Conservation (phyloP, 2,329 filamentous ascomycete genomes). For the Fusarium piperis region DNA sequence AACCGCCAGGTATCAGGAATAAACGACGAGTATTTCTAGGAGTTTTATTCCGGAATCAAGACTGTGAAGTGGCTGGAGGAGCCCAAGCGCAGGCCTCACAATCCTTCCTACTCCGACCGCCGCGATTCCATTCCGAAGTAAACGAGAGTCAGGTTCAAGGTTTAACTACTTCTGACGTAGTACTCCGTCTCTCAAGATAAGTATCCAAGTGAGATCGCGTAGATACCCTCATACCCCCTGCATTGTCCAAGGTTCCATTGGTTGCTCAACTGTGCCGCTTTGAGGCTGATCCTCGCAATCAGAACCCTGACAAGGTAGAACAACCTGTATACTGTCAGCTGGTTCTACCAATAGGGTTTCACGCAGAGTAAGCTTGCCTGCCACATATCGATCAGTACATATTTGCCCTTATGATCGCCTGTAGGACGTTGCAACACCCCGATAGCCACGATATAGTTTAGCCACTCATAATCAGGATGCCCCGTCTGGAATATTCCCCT, state of each 20-base stretch:
- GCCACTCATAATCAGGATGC: conserved; percentile 49
- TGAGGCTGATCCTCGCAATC: conserved; percentile 2
- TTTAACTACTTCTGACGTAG: not conserved
- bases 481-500: conserved; percentile 49
- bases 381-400: conserved; percentile 42
- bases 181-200: not conserved
- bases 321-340: conserved; percentile 20
- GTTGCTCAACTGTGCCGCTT: not conserved
- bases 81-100: not conserved
- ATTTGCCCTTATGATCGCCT: conserved; percentile 24
- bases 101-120: not conserved
- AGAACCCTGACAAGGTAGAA: conserved; percentile 13
- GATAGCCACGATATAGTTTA: conserved; percentile 48
- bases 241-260: conserved; percentile 1
- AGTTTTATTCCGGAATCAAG: not conserved
- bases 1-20: not conserved
- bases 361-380: conserved; percentile 20
- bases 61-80: not conserved
- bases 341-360: not conserved
- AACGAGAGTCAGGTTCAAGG: not conserved
- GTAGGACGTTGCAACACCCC: conserved; percentile 29
- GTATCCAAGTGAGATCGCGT: not conserved
- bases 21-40: not conserved
- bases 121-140: too few species aligned
- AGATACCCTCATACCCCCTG: not conserved